Base-by-base conservation (phyloP, 768 basidiomycete species). In the Kwoniella heveanensis region DNA sequence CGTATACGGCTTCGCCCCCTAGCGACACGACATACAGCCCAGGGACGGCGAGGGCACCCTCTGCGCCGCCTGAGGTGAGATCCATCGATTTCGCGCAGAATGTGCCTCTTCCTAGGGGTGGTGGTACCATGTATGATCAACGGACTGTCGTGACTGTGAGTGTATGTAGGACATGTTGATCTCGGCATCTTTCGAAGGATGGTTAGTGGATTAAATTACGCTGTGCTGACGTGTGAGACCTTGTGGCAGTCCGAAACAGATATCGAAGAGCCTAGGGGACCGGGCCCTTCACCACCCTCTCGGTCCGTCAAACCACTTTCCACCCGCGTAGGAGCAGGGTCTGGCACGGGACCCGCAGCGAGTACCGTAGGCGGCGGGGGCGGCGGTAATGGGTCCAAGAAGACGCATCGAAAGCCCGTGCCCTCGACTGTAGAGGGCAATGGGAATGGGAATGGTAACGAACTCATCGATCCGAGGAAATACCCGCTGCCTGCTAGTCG, bases 401-500 rank as follows among this genome's bases (percentile, higher is more conserved):
- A 55, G 24, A 29, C 36, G 36, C 22, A 54, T 39, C 30, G 61
- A 22, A 56, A 56, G 30, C 54, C 61, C n/a, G 47, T 56, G 25
- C 53, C 53, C 25, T 24, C 13, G 15, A 62, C 25, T n/a, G 27
- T 52, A 2, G 19, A 25, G 25, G 49, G 21, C 50, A 57, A 57
- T 12, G 59, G 49, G 4, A 60, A 60, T 46, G 59, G 48, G 1
- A 37, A 37, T 52, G 57, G 57, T 8, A 50, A 39, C 54, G 60
- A 26, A 17, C 10, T 22, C 24, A 19, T 52, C 10, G 66, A 67
- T 26, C 66, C 66, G n/a, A 58, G 54, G 27, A 55, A 50, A 10
- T 47, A 46, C 19, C 73, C 73, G 13, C 29, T 74, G 1, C 73
- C 73, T 19, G 26, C 70, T 37, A 69, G 66, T 52, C 21, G 68